Percentiles rank a stretch among this genome's conserved stretches.
These are phyloP conservation scores for Ceratocystis huliohia DNA, from an alignment of 2,329 filamentous ascomycete genomes.

Conservation along the genomic window DNA sequence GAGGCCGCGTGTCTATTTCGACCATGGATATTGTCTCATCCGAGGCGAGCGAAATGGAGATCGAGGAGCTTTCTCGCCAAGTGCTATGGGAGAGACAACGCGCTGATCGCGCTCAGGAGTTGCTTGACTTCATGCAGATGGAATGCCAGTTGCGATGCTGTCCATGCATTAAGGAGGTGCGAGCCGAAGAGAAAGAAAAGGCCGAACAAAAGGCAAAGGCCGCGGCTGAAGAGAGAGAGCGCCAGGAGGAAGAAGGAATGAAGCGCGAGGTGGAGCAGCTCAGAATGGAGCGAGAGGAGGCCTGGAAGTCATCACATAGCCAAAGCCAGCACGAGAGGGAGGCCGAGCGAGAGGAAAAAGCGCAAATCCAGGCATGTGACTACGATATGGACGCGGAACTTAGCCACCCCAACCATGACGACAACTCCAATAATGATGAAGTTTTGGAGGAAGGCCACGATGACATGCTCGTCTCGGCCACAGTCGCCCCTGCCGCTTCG, in stretches of 20 bases:
- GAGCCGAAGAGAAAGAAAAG: slow-evolving; percentile 9
- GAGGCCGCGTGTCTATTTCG: slow-evolving; percentile 34
- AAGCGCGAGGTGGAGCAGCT: slow-evolving; percentile 22
- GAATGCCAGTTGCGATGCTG: slow-evolving; percentile 61
- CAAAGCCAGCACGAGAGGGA: background rate
- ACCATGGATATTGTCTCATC: slow-evolving; percentile 42
- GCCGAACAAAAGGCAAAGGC: background rate
- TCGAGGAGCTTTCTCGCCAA: slow-evolving; percentile 42
- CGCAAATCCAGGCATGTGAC: background rate
- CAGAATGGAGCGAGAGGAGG: slow-evolving; percentile 13
- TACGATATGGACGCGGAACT: background rate
- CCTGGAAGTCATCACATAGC: background rate
- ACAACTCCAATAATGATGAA: background rate
- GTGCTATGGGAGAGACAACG: slow-evolving; percentile 49
- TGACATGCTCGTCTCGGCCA: background rate
- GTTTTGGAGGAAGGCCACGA: background rate
- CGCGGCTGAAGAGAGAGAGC: slow-evolving; percentile 2
- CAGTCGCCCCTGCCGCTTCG: background rate
- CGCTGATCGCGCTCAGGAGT: slow-evolving; percentile 56
- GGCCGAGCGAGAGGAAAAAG: background rate
- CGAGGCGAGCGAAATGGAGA: slow-evolving; percentile 43
- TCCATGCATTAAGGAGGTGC: slow-evolving; percentile 26
- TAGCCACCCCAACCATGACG: background rate
- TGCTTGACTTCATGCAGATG: slow-evolving; percentile 62
- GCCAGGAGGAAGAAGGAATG: slow-evolving; percentile 11